A percentile compares a stretch with the other conserved stretches of the same genome.
phyloP scores from a whole-genome alignment of 2,329 filamentous ascomycete genomes.

The Monosporascus sp. region DNA sequence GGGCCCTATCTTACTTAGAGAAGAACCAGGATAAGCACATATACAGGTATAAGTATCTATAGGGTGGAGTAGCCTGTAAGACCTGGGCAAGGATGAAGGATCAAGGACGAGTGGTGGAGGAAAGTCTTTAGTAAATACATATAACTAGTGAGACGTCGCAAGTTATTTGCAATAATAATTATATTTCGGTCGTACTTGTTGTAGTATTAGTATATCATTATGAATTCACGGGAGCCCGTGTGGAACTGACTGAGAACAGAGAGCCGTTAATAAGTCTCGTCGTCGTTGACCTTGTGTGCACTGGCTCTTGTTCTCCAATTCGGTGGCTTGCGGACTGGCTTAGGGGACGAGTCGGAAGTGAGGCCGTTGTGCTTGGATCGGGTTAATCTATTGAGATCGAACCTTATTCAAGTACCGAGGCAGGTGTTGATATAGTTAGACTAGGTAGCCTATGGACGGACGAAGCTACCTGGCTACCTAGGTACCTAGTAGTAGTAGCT shows the following conservation, averaged over 20 bases:
- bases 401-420: not conserved
- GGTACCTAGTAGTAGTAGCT: not conserved
- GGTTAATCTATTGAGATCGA: not conserved
- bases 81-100: slow-evolving; percentile 9
- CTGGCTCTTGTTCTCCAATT: no score
- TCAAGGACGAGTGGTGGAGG: slow-evolving; percentile 6
- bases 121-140: slow-evolving; percentile 4
- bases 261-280: not conserved
- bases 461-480: not conserved
- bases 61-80: not conserved
- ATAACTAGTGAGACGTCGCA: not conserved
- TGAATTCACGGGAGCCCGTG: no score
- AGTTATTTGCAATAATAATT: not conserved
- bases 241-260: no score
- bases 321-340: not conserved
- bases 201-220: not conserved
- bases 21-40: no score
- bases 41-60: no score
- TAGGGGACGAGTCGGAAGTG: not conserved
- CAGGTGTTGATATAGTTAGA: not conserved
- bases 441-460: not conserved
- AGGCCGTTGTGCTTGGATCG: not conserved
- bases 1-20: no score
- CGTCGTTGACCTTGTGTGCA: not conserved
- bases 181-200: not conserved